phyloP scores from a whole-genome alignment of 2,329 filamentous ascomycete species.

The Claviceps cyperi region DNA sequence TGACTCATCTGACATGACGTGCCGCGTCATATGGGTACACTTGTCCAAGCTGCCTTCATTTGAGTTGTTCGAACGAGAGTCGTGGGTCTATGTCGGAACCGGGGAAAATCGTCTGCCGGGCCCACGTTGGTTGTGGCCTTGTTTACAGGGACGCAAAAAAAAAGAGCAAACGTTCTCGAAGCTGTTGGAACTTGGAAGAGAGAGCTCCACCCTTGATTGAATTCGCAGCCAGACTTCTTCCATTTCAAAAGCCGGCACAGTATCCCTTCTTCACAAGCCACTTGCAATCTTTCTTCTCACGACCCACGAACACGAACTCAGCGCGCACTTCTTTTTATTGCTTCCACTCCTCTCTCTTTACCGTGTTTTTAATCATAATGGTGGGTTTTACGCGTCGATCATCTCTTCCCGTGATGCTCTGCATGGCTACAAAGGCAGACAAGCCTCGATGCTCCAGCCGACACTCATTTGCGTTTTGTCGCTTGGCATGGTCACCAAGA shows the following conservation, averaged over 20 bases:
- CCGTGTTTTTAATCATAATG: constrained; percentile 14
- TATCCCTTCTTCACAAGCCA: neutral
- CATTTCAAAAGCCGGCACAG: neutral
- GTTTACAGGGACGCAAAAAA: constrained; percentile 12
- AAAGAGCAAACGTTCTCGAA: constrained; percentile 21
- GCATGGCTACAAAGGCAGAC: neutral
- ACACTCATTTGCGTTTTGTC: neutral
- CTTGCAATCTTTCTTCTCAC: neutral
- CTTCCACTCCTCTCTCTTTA: neutral
- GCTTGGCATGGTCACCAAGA: neutral
- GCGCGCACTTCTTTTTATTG: neutral
- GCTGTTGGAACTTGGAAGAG: constrained; percentile 27
- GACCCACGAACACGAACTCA: neutral
- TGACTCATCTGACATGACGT: no score
- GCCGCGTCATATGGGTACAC: no score
- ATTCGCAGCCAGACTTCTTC: neutral
- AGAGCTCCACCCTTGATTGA: constrained; percentile 16
- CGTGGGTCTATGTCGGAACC: constrained; percentile 16
- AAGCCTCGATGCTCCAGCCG: neutral
- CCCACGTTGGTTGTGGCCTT: constrained; percentile 3
- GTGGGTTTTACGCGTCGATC: constrained; percentile 6
- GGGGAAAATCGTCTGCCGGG: constrained; percentile 19
- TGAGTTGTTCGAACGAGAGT: no score
- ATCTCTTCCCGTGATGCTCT: neutral
- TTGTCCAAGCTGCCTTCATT: no score